Conservation (phyloP, 208 protist genomes). For the Trypanosoma rangeli region DNA sequence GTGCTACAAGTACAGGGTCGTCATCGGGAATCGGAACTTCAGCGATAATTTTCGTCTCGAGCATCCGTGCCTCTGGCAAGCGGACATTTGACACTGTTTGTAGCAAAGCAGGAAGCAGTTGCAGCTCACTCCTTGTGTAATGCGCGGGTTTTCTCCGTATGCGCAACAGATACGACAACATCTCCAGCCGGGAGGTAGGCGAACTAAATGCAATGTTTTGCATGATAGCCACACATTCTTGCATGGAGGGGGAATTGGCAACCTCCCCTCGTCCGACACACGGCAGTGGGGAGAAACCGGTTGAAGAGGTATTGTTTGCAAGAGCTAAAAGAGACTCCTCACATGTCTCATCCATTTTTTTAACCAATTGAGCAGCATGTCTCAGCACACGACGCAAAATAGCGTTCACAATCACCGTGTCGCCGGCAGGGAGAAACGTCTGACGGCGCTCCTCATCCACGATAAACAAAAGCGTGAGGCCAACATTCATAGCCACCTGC, state of each 20-base stretch:
- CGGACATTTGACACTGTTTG: conserved; percentile 24
- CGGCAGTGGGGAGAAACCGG: background rate
- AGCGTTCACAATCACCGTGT: conserved; percentile 29
- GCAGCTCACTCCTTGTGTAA: conserved; percentile 28
- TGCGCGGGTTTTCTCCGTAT: conserved; percentile 16
- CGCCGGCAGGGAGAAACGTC: conserved; percentile 25
- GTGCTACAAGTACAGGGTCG: conserved; percentile 23
- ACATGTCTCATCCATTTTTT: background rate
- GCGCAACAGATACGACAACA: conserved; percentile 41
- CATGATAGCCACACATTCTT: conserved; percentile 34
- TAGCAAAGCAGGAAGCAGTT: conserved; percentile 22
- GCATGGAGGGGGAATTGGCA: conserved; percentile 20
- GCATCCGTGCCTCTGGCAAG: background rate
- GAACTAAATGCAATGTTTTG: conserved; percentile 35
- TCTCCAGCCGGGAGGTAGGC: conserved; percentile 15
- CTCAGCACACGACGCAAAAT: conserved; percentile 26
- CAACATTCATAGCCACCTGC: conserved; percentile 29
- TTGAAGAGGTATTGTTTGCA: background rate
- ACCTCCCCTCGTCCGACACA: background rate
- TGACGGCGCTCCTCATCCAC: conserved; percentile 28
- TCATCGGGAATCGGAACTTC: conserved; percentile 6
- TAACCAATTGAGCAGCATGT: conserved; percentile 6
- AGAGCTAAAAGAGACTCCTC: conserved; percentile 1
- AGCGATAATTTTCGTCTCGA: conserved; percentile 7
- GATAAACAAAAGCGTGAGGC: conserved; percentile 44